phyloP scores from a whole-genome alignment of 441 rosid genomes.

The Erysimum pusillum region DNA sequence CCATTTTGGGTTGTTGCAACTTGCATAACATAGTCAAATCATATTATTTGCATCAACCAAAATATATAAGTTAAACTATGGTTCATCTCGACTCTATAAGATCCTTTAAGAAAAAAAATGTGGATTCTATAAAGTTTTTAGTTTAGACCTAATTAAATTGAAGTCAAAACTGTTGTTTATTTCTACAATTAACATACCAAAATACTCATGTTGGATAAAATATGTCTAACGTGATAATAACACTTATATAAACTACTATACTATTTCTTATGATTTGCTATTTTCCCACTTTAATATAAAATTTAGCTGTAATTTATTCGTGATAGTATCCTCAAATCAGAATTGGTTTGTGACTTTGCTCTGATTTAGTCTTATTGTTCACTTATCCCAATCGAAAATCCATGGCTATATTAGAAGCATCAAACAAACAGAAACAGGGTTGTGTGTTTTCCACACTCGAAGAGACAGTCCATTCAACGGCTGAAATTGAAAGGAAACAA shows the following conservation, averaged over 20 bases:
- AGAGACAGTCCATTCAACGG: constrained; percentile 39
- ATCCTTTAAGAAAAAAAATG: too few species aligned
- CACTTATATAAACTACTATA: not conserved
- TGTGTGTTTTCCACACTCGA: constrained; percentile 28
- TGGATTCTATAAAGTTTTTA: not conserved
- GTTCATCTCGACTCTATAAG: not conserved
- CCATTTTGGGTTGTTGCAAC: not conserved
- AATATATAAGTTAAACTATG: not conserved
- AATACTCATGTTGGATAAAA: not conserved
- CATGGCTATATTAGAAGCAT: constrained; percentile 14
- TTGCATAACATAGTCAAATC: not conserved
- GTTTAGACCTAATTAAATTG: not conserved
- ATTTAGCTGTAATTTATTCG: not conserved
- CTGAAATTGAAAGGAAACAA: constrained; percentile 38
- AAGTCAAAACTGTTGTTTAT: not conserved
- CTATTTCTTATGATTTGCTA: not conserved
- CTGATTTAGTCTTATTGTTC: constrained; percentile 4
- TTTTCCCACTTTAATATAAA: not conserved
- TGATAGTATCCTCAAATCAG: not conserved
- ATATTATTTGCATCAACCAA: constrained; percentile 12
- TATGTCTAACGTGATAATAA: not conserved
- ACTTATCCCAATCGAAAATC: constrained; percentile 10
- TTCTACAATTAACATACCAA: not conserved
- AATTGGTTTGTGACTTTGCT: not conserved
- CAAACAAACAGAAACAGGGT: constrained; percentile 33